These are phyloP conservation scores for Cytospora mali DNA, from an alignment of 2,329 filamentous ascomycete genomes.

Conservation along the genomic window DNA sequence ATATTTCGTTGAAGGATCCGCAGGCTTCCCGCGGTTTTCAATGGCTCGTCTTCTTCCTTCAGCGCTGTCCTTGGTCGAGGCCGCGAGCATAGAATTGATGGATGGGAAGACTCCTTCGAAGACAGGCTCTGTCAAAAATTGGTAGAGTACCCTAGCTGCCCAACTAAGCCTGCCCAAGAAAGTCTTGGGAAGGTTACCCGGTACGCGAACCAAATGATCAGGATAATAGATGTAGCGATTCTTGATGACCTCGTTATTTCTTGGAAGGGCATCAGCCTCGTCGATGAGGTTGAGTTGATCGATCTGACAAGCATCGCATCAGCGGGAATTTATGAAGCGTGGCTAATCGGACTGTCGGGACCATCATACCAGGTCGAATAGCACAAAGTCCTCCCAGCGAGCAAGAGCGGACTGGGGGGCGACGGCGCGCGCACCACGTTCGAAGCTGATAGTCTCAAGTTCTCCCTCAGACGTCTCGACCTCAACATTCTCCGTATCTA, in stretches of 20 bases:
- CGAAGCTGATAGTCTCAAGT: constrained; percentile 67
- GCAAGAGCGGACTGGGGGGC: constrained; percentile 50
- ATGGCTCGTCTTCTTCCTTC: not conserved
- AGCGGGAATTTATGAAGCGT: constrained; percentile 2
- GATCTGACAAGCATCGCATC: constrained; percentile 25
- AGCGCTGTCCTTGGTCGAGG: not conserved
- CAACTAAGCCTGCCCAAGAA: constrained; percentile 3
- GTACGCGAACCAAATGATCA: constrained; percentile 71
- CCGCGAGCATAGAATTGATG: constrained; percentile 1
- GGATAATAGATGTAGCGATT: constrained; percentile 84
- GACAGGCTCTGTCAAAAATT: constrained; percentile 55
- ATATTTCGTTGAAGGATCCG: constrained; percentile 29
- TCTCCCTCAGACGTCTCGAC: constrained; percentile 57
- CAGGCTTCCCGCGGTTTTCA: not conserved
- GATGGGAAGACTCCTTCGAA: constrained; percentile 46
- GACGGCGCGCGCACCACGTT: constrained; percentile 81
- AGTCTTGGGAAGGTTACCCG: constrained; percentile 38
- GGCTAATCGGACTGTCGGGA: constrained; percentile 30
- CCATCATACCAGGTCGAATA: constrained; percentile 68
- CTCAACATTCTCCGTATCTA: constrained; percentile 66
- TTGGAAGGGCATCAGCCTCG: constrained; percentile 5
- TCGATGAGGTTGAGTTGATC: constrained; percentile 22
- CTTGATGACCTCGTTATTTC: constrained; percentile 45
- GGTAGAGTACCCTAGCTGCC: not conserved
- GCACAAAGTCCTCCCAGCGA: constrained; percentile 63